These are phyloP conservation scores for Litsea cubeba DNA, from an alignment of 164 flowering plant species.

Conservation along the genomic window DNA sequence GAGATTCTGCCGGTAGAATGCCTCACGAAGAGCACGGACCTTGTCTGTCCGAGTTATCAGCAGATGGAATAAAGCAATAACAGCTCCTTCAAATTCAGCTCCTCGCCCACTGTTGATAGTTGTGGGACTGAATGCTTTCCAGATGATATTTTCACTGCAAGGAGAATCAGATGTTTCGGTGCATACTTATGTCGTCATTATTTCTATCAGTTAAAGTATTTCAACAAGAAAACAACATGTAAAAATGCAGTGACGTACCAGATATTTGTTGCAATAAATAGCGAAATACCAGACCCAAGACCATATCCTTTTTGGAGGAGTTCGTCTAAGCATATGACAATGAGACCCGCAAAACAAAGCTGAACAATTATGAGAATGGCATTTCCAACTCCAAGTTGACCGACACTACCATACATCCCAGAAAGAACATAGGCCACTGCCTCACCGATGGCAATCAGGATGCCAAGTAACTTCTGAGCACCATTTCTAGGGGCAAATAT, in stretches of 20 bases:
- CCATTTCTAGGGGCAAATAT: constrained; percentile 33
- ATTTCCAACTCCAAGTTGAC: constrained; percentile 50
- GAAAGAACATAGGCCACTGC: constrained; percentile 54
- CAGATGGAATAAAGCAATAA: constrained; percentile 41
- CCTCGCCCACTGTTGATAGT: constrained; percentile 46
- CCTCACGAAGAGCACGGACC: constrained; percentile 45
- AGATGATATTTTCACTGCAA: constrained; percentile 44
- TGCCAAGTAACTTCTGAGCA: constrained; percentile 52
- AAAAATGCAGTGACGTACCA: constrained; percentile 24
- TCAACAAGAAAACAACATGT: background rate
- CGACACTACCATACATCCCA: constrained; percentile 51
- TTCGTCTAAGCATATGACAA: constrained; percentile 48
- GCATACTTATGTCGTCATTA: background rate
- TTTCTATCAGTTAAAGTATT: background rate
- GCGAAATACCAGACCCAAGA: constrained; percentile 48
- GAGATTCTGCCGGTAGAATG: constrained; percentile 45
- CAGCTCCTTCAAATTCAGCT: constrained; percentile 51
- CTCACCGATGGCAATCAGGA: constrained; percentile 51
- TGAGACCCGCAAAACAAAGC: constrained; percentile 51
- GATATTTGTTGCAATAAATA: constrained; percentile 48
- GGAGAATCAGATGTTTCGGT: background rate
- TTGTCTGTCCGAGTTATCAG: constrained; percentile 41
- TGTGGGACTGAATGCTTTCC: constrained; percentile 56
- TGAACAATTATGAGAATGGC: constrained; percentile 52
- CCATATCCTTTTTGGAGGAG: constrained; percentile 59